Evolutionary conservation across 768 basidiomycete species (phyloP).

Genomic region (Auricularia sp.): DNA sequence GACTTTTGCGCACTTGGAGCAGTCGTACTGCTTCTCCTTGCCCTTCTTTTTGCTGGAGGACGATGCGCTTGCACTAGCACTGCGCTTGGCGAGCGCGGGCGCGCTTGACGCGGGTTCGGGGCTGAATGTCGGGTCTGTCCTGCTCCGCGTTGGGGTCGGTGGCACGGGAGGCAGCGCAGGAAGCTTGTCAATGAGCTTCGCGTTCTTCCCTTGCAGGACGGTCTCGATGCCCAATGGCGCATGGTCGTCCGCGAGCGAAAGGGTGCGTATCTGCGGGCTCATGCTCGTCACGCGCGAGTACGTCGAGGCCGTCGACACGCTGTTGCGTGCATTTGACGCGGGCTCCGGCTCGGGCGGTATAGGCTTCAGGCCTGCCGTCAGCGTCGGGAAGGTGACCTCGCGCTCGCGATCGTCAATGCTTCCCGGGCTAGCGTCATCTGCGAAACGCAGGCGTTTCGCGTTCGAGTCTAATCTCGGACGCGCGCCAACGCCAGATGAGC

Average conservation of each 20-base stretch:
- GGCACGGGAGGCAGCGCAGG: neutral
- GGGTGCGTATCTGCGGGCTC: neutral
- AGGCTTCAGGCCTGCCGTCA: neutral
- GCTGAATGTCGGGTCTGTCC: neutral
- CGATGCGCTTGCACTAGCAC: neutral
- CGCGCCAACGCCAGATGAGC: neutral
- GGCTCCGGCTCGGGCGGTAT: neutral
- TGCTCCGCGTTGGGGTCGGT: neutral
- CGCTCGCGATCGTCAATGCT: neutral
- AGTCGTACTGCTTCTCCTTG: neutral
- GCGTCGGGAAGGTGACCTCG: neutral
- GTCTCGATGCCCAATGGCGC: neutral
- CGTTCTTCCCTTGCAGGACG: neutral
- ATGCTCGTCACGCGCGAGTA: constrained; percentile 1
- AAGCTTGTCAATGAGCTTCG: neutral
- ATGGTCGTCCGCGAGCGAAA: neutral
- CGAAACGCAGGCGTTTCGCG: neutral
- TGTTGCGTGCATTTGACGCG: no score
- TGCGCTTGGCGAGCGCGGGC: neutral
- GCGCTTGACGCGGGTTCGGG: neutral
- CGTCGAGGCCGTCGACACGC: neutral
- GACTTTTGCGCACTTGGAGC: neutral
- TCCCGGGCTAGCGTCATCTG: neutral
- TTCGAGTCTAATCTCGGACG: neutral
- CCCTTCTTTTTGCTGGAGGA: neutral